These are phyloP conservation scores for Fraxinus angustifolia DNA, from an alignment of 305 asterid genomes.

Conservation along the genomic window DNA sequence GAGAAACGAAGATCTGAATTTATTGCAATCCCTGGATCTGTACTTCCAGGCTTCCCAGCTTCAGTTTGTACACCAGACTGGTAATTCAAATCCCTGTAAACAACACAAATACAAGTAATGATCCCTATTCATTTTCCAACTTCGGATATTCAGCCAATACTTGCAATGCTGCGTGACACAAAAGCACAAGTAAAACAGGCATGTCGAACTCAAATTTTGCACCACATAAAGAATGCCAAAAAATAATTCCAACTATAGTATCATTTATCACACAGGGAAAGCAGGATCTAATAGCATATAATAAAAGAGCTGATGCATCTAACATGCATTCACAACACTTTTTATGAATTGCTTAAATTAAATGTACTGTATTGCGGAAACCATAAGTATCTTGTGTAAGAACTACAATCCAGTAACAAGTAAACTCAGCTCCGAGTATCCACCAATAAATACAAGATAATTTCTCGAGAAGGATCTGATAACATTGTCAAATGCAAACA, in stretches of 20 bases:
- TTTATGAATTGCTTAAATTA: background rate
- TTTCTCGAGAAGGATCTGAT: background rate
- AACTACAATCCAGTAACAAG: background rate
- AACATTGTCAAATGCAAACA: background rate
- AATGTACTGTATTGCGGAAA: background rate
- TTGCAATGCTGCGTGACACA: background rate
- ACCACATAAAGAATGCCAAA: background rate
- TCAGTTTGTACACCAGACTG: background rate
- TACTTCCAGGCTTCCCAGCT: background rate
- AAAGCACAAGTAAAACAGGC: background rate
- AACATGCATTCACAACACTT: background rate
- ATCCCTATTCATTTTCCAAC: background rate
- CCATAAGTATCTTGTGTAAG: background rate
- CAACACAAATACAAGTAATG: background rate
- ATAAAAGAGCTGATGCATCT: background rate
- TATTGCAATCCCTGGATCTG: background rate
- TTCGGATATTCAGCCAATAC: background rate
- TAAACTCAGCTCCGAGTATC: background rate
- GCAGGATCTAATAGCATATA: background rate
- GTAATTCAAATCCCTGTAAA: background rate
- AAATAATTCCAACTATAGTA: background rate
- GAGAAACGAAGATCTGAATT: background rate
- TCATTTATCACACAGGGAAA: background rate
- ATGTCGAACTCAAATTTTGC: background rate
- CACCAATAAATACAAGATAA: background rate